phyloP scores from a whole-genome alignment of 305 asterid genomes.

The Solanum hybrid region DNA sequence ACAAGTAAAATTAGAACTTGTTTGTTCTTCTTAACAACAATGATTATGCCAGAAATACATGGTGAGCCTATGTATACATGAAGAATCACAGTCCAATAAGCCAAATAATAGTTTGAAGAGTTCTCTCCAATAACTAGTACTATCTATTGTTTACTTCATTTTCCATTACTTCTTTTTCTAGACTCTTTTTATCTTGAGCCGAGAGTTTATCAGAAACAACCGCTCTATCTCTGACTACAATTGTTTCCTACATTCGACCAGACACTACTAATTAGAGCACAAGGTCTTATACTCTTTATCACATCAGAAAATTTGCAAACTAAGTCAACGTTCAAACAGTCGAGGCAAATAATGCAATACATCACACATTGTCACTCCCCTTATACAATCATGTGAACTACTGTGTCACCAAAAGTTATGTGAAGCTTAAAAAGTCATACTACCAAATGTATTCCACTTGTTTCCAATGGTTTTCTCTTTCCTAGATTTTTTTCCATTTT shows the following conservation, averaged over 20 bases:
- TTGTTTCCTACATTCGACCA: neutral
- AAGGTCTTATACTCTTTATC: neutral
- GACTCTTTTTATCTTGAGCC: neutral
- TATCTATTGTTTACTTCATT: neutral
- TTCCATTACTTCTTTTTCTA: neutral
- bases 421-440: neutral
- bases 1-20: neutral
- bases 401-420: neutral
- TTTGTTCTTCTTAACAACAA: neutral
- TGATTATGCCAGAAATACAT: neutral
- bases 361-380: neutral
- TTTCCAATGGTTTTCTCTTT: neutral
- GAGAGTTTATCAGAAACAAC: neutral
- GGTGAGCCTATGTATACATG: neutral
- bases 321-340: neutral
- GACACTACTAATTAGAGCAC: neutral
- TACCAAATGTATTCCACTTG: neutral
- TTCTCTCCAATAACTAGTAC: neutral
- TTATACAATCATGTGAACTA: neutral
- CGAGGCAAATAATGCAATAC: neutral
- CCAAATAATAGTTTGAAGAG: neutral
- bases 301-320: neutral
- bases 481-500: neutral
- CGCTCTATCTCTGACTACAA: neutral
- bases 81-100: neutral